Conservation (phyloP, 495 filamentous ascomycete species). For the Friedmanniomyces endolithicus region DNA sequence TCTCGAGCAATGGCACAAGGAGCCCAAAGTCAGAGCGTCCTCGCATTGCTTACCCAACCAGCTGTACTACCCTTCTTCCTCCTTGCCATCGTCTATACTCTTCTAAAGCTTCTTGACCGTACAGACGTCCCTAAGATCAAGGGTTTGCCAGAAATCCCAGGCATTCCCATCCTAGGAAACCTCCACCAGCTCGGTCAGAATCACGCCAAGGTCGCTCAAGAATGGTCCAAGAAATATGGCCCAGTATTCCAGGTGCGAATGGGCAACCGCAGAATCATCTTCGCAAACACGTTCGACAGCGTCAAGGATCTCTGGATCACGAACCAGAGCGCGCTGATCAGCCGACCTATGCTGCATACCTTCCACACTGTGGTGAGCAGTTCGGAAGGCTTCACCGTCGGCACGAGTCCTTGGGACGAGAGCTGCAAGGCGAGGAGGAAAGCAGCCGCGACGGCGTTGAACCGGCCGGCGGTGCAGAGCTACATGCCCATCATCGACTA, state of each 20-base stretch:
- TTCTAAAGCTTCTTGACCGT: constrained; percentile 42
- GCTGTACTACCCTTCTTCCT: constrained; percentile 18
- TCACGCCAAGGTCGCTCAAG: constrained; percentile 41
- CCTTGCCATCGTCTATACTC: constrained; percentile 32
- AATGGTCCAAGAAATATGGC: constrained; percentile 50
- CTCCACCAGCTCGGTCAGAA: constrained; percentile 45
- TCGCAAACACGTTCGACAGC: constrained; percentile 57
- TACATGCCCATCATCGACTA: constrained; percentile 64
- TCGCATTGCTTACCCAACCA: constrained; percentile 8
- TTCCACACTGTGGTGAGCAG: constrained; percentile 60
- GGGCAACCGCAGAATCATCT: constrained; percentile 55
- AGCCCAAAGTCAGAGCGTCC: constrained; percentile 1
- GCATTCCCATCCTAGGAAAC: constrained; percentile 52
- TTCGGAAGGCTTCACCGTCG: constrained; percentile 61
- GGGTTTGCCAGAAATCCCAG: constrained; percentile 49
- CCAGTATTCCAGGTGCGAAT: constrained; percentile 57
- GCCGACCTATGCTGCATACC: constrained; percentile 56
- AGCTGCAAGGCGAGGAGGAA: constrained; percentile 59
- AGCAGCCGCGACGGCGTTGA: constrained; percentile 57
- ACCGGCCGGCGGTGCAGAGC: constrained; percentile 50
- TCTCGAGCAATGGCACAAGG: constrained; percentile 8
- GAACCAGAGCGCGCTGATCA: constrained; percentile 58
- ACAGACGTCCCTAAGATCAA: constrained; percentile 54
- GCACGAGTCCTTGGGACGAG: constrained; percentile 63
- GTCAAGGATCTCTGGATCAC: constrained; percentile 59